Evolutionary conservation across 805 yeast genomes (phyloP), one percentile per base, ranked within the genome.

Genomic region (Lipomyces mesembrius): DNA sequence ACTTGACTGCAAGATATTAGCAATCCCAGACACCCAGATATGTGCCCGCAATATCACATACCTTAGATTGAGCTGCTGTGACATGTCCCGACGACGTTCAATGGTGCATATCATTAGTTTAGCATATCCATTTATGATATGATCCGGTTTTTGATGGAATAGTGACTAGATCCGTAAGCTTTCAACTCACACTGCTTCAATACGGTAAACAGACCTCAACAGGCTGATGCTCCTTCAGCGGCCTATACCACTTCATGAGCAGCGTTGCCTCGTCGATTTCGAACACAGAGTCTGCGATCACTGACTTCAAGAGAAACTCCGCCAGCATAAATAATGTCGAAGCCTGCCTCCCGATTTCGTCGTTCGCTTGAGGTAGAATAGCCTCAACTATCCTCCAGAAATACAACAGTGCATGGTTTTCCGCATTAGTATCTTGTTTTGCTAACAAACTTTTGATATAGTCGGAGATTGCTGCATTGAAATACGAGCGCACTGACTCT

Each of bases 371-470:
- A 2, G 64, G 66, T 12, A 67, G 35, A 4, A 67, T 27, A 4
- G 22, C 53, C 22, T 22, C 29, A 25, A 58, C 51, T 7, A 61
- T 11, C 7, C 39, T 32, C 70, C 70, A 64, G 51, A 64, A 67
- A 37, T 61, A 67, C 25, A 29, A 4, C 20, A 65, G 35, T n/a
- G 49, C 57, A 7, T 35, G 32, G 12, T 9, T 34, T 20, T 37
- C 25, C 59, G 12, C 29, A 6, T 60, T 3, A 12, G 59, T 17
- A 25, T 34, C 52, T n/a, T 35, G 55, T 34, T 63, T 12, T 3
- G 22, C 49, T 12, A 57, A 7, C n/a, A 22, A 57, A 37, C 14
- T 39, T 5, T 39, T 27, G 9, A 64, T 46, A 52, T 57, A 65
- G 7, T 46, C 64, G n/a, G 53, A 51, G 2, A 67, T 59, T 0